Conservation (phyloP, 345 rosid species). For the Hevea brasiliensis region DNA sequence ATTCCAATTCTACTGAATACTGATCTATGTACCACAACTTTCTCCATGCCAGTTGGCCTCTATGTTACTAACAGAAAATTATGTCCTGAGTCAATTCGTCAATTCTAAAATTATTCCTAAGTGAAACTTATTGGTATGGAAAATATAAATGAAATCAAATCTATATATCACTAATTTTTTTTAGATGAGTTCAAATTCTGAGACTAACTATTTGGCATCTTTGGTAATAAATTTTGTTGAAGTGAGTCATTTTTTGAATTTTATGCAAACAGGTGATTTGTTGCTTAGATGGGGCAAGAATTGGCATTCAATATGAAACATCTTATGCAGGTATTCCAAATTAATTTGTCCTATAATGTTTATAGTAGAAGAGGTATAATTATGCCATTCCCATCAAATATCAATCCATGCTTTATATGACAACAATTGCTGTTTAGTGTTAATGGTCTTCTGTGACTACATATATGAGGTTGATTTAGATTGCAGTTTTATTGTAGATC, state of each 20-base stretch:
- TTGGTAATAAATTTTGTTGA: not conserved
- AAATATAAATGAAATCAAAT: too few relatives aligned
- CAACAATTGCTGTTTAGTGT: not conserved
- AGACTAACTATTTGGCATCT: too few relatives aligned
- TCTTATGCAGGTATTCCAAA: conserved; percentile 73
- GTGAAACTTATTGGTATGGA: too few relatives aligned
- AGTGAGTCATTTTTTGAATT: conserved; percentile 11
- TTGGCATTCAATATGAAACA: conserved; percentile 91
- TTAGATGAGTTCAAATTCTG: too few relatives aligned
- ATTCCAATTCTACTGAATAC: too few relatives aligned
- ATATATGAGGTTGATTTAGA: not conserved
- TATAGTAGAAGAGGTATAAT: not conserved
- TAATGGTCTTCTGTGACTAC: not conserved
- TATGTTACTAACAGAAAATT: too few relatives aligned
- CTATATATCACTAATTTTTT: too few relatives aligned
- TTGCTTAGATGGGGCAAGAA: conserved; percentile 87
- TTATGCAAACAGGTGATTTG: conserved; percentile 62
- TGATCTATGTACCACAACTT: too few relatives aligned
- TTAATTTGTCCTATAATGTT: not conserved
- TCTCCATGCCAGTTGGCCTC: too few relatives aligned
- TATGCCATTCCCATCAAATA: too few relatives aligned
- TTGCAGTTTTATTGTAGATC: not conserved
- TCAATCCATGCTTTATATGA: not conserved
- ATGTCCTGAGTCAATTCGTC: too few relatives aligned
- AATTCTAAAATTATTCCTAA: too few relatives aligned